These are phyloP conservation scores for Dactylonectria estremocensis DNA, from an alignment of 2,329 filamentous ascomycete genomes.

Conservation along the genomic window DNA sequence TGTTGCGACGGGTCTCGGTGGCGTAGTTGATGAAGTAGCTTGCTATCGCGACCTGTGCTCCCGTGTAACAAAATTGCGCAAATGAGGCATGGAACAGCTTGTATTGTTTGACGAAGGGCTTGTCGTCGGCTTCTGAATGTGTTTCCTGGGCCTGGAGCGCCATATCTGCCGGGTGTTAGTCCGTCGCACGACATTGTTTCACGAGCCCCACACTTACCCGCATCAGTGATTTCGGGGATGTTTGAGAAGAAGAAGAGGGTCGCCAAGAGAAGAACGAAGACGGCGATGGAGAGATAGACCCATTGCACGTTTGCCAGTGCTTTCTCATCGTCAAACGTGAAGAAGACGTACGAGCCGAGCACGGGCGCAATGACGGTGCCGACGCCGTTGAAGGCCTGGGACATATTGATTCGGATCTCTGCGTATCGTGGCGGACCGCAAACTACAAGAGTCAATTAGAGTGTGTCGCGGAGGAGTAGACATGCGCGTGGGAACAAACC, in stretches of 20 bases:
- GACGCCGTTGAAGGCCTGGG: constrained; percentile 84
- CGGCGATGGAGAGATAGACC: constrained; percentile 81
- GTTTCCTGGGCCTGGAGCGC: constrained; percentile 70
- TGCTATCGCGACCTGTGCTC: constrained; percentile 78
- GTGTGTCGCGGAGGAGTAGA: accelerated
- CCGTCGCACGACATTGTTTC: accelerated
- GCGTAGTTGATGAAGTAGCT: constrained; percentile 82
- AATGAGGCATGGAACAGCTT: constrained; percentile 82
- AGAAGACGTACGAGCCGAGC: constrained; percentile 81
- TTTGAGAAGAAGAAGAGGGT: constrained; percentile 76
- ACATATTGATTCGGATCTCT: constrained; percentile 82
- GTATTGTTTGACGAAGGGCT: constrained; percentile 79
- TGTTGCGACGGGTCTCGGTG: constrained; percentile 71
- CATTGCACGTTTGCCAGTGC: constrained; percentile 80
- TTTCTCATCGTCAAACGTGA: constrained; percentile 70
- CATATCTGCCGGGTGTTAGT: constrained; percentile 68
- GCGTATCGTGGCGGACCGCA: constrained; percentile 77
- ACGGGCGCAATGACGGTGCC: constrained; percentile 82
- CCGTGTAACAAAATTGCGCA: constrained; percentile 85
- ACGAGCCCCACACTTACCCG: constrained; percentile 47
- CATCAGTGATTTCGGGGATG: constrained; percentile 79
- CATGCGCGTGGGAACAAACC: constrained; percentile 48
- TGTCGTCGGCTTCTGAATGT: constrained; percentile 68
- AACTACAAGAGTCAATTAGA: constrained; percentile 44
- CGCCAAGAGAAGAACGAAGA: constrained; percentile 79